phyloP scores from a whole-genome alignment of 139 green algal genomes.

The Penium margaritaceum region DNA sequence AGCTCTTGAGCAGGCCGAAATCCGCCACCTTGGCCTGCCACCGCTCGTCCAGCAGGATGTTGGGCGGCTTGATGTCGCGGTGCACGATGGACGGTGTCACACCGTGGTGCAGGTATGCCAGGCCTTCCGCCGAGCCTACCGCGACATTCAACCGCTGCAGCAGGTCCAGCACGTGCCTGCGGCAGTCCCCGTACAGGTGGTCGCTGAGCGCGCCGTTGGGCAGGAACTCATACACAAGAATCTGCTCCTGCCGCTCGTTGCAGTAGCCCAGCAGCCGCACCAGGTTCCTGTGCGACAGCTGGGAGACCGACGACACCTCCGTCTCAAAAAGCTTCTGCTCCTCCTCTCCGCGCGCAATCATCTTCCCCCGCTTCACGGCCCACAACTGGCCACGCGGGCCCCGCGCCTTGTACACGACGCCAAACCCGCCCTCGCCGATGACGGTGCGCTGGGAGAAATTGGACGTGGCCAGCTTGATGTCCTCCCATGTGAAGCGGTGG shows the following conservation, averaged over 20 bases:
- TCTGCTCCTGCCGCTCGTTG: constrained; percentile 2
- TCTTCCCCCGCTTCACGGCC: background rate
- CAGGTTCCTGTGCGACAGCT: constrained; percentile 12
- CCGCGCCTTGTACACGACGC: background rate
- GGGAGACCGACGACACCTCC: background rate
- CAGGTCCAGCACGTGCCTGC: background rate
- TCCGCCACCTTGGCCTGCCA: constrained; percentile 27
- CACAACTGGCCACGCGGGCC: background rate
- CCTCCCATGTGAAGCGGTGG: constrained; percentile 1
- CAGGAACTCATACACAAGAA: constrained; percentile 14
- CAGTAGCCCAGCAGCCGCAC: constrained; percentile 12
- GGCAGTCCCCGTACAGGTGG: background rate
- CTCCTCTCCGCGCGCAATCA: background rate
- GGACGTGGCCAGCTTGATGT: background rate
- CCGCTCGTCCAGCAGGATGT: background rate
- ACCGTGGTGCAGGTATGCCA: constrained; percentile 6
- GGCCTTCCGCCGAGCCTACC: background rate
- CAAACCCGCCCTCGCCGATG: constrained; percentile 6
- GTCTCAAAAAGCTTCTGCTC: background rate
- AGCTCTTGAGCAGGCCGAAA: constrained; percentile 29
- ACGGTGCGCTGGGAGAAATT: constrained; percentile 8
- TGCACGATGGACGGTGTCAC: constrained; percentile 4
- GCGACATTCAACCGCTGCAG: background rate
- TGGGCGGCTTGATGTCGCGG: constrained; percentile 7
- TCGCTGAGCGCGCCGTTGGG: background rate